These are phyloP conservation scores for Prototheca wickerhamii DNA, from an alignment of 163 green algal species.

Conservation along the genomic window DNA sequence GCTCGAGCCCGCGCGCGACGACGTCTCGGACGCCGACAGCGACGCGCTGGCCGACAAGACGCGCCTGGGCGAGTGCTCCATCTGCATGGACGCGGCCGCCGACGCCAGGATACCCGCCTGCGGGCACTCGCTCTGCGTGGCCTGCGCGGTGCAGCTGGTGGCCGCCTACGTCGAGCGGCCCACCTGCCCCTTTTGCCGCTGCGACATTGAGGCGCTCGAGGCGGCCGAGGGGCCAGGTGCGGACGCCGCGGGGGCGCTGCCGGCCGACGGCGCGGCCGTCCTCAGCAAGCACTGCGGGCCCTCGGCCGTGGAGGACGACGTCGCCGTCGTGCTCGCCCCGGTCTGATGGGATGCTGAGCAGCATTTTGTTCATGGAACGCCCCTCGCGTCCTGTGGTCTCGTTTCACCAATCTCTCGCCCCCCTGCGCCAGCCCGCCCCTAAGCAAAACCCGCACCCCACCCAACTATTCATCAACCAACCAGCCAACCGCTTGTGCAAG, in stretches of 20 bases:
- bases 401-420: too few species aligned
- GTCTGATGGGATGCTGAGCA: too few species aligned
- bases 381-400: too few species aligned
- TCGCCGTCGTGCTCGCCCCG: too few species aligned
- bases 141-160: neutral
- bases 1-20: neutral
- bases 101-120: neutral
- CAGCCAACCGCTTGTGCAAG: too few species aligned
- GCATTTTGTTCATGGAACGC: too few species aligned
- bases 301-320: too few species aligned
- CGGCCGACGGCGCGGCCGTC: too few species aligned
- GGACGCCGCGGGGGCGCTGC: neutral
- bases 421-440: too few species aligned
- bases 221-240: neutral
- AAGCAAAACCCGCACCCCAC: too few species aligned
- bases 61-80: neutral
- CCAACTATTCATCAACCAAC: too few species aligned
- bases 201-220: constrained; percentile 1
- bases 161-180: neutral
- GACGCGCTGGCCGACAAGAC: too few species aligned
- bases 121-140: neutral
- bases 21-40: neutral
- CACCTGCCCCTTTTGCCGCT: constrained; percentile 2
- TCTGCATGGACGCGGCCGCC: constrained; percentile 5
- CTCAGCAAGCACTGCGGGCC: neutral